These are phyloP conservation scores for Copromyces sp. DNA, from an alignment of 495 filamentous ascomycete genomes.

Conservation along the genomic window DNA sequence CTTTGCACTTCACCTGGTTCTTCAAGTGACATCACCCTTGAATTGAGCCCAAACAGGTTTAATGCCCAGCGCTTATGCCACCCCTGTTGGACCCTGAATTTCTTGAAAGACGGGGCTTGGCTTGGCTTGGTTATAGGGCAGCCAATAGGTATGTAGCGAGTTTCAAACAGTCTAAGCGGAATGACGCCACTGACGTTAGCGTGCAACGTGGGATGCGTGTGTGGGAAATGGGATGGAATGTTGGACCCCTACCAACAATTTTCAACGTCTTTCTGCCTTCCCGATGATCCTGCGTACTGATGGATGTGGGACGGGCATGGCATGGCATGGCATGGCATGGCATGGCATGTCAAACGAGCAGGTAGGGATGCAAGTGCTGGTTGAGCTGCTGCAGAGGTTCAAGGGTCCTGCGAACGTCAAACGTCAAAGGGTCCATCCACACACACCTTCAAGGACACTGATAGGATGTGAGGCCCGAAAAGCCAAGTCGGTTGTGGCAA, in stretches of 20 bases:
- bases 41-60: background rate
- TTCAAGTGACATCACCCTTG: background rate
- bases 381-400: background rate
- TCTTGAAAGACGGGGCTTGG: background rate
- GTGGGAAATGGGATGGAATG: background rate
- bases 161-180: background rate
- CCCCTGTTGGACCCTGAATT: background rate
- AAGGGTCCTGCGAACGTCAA: background rate
- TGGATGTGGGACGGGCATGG: background rate
- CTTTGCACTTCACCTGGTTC: background rate
- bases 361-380: background rate
- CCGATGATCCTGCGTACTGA: background rate
- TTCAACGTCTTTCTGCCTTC: background rate
- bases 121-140: background rate
- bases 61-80: background rate
- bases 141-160: background rate
- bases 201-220: background rate
- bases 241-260: background rate
- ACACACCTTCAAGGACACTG: background rate
- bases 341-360: background rate
- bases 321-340: background rate
- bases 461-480: background rate
- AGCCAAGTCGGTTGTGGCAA: background rate
- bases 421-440: background rate
- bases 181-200: background rate